Base-by-base conservation (phyloP, 257 asterid species). In the Solanum corneliomulleri region DNA sequence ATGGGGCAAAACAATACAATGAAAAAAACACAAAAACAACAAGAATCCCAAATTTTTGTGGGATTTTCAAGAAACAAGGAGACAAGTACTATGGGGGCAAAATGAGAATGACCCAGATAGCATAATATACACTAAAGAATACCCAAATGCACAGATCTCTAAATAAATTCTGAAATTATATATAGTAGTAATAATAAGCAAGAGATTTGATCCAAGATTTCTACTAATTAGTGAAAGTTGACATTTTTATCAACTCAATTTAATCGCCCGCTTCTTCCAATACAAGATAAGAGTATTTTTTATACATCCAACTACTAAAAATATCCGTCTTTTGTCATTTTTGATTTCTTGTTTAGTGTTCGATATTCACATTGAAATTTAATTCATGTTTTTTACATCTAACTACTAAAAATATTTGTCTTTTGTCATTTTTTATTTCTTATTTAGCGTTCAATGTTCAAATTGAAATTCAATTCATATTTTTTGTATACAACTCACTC, bases 131-230 rank as follows among this genome's bases (percentile, higher is more conserved):
- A 81, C 0, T 49, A 16, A 21, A 0, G 29, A 81, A 81, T 45
- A 80, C 66, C 16, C 42, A 47, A 33, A 80, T 47, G 69, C 85
- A 81, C 69, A 81, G 85, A 81, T 81, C 85, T 81, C 85, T 47
- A 81, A 18, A 81, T 1, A 6, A 49, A 81, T 81, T 81, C 85
- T 4, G 29, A 6, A 3, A 45, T 44, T 80, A 47, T n/a, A n/a
- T n/a, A n/a, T n/a, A n/a, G n/a, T 45, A 77, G 41, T 44, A 44
- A 44, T 20, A 15, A 8, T 42, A 78, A 78, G n/a, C 25, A 25
- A 18, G 84, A 78, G 84, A 45, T 45, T 78, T 78, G 84, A 78
- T 78, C 84, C 27, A 49, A 81, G 69, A 81, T 49, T 81, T 23
- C 45, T 71, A 20, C 69, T 81, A 81, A 14, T 27, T 49, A 81